Percentiles rank a stretch among this genome's conserved stretches.
These are phyloP conservation scores for Fusarium albosuccineum DNA, from an alignment of 2,329 filamentous ascomycete species.

Conservation along the genomic window DNA sequence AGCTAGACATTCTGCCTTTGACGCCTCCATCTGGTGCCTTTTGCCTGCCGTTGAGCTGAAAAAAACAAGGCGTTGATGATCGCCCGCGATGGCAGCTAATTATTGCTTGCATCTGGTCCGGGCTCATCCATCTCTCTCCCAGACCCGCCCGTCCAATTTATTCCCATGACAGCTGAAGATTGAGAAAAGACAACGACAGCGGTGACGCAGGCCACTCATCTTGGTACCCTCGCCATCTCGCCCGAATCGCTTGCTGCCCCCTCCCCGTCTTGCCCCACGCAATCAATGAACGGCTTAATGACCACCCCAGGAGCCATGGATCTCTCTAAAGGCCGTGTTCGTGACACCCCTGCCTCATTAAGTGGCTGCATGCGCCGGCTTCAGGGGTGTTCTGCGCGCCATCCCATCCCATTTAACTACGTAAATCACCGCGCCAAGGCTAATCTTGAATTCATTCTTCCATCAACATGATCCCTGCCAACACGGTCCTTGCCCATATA, in stretches of 20 bases:
- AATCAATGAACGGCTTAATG: constrained; percentile 42
- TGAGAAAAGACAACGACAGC: constrained; percentile 1
- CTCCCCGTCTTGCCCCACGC: constrained; percentile 32
- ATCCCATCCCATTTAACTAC: constrained; percentile 46
- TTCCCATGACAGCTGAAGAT: neutral
- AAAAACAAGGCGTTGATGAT: constrained; percentile 14
- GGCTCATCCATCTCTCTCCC: constrained; percentile 1
- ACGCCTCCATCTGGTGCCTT: neutral
- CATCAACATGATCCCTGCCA: constrained; percentile 32
- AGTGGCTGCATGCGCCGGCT: constrained; percentile 49
- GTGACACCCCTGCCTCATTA: constrained; percentile 48
- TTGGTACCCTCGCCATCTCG: constrained; percentile 25
- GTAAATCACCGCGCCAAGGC: constrained; percentile 43
- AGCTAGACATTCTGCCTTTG: too few species aligned
- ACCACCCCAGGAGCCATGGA: constrained; percentile 43
- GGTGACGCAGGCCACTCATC: constrained; percentile 11
- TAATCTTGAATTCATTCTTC: constrained; percentile 44
- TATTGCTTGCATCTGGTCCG: constrained; percentile 26
- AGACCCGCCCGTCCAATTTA: constrained; percentile 12
- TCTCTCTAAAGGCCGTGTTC: constrained; percentile 40
- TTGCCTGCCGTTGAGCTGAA: constrained; percentile 13
- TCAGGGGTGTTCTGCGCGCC: constrained; percentile 49
- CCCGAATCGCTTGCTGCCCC: constrained; percentile 7
- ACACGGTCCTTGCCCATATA: constrained; percentile 28
- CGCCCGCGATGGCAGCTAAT: constrained; percentile 26